Conservation (phyloP, 176 grass and related monocot species). For the Olyra latifolia region DNA sequence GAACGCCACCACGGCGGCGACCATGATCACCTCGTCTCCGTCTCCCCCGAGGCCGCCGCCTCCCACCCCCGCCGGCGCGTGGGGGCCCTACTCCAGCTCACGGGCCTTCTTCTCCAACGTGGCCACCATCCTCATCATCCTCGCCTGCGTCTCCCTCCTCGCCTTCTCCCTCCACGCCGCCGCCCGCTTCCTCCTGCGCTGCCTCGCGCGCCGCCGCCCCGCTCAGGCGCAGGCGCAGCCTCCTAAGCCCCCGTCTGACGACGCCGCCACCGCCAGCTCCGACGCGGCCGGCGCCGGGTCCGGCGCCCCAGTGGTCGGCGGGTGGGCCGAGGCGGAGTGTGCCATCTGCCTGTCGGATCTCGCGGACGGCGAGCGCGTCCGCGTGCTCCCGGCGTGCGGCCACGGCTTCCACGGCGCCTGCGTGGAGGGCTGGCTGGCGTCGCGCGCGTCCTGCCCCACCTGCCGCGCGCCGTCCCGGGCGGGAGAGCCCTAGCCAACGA, state of each 20-base stretch:
- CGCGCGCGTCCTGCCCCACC: conserved; percentile 68
- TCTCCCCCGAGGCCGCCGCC: conserved; percentile 9
- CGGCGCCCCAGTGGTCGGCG: neutral
- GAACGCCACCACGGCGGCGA: conserved; percentile 18
- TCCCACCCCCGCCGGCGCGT: conserved; percentile 8
- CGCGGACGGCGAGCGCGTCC: conserved; percentile 51
- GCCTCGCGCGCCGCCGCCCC: conserved; percentile 28
- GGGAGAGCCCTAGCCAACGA: conserved; percentile 32
- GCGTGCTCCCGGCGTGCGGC: conserved; percentile 63
- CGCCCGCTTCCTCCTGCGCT: conserved; percentile 57
- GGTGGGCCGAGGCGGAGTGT: conserved; percentile 63
- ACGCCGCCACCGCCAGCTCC: neutral
- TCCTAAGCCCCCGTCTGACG: conserved; percentile 34
- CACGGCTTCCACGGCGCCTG: conserved; percentile 76
- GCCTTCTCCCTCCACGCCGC: conserved; percentile 85
- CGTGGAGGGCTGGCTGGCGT: conserved; percentile 71
- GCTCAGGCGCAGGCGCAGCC: neutral
- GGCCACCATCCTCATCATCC: conserved; percentile 81
- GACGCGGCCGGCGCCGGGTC: neutral
- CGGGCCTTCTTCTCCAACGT: conserved; percentile 82
- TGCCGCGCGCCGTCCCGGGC: conserved; percentile 57
- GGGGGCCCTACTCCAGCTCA: conserved; percentile 66
- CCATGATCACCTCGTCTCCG: conserved; percentile 23
- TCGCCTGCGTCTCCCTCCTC: conserved; percentile 73
- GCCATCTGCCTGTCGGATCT: conserved; percentile 78